phyloP scores from a whole-genome alignment of 2,329 filamentous ascomycete genomes.

The Venturiaceae sp. region DNA sequence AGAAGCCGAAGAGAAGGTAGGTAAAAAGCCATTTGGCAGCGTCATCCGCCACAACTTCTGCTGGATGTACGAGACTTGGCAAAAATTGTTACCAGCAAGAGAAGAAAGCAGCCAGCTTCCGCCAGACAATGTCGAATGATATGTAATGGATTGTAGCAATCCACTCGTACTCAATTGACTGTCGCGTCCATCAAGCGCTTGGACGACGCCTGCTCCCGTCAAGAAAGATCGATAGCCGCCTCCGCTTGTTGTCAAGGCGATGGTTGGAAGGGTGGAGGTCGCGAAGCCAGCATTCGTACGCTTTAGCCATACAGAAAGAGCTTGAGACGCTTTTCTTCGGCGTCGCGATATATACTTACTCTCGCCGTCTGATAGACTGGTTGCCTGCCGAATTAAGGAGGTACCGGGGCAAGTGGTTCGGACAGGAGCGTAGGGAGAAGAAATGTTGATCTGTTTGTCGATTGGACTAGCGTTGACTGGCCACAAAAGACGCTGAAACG shows the following conservation, averaged over 20 bases:
- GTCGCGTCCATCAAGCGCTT: slow-evolving; percentile 34
- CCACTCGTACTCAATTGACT: slow-evolving; percentile 28
- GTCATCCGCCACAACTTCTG: slow-evolving; percentile 30
- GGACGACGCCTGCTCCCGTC: slow-evolving; percentile 28
- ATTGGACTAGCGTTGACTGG: no score
- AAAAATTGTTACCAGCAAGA: slow-evolving; percentile 35
- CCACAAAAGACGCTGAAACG: no score
- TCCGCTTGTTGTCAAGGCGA: slow-evolving; percentile 33
- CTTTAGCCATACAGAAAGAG: background rate
- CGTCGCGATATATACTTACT: background rate
- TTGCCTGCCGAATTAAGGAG: background rate
- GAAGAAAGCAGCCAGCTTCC: slow-evolving; percentile 37
- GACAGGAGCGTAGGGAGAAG: no score
- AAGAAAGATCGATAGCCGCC: slow-evolving; percentile 33
- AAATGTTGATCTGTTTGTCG: no score
- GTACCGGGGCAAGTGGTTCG: background rate
- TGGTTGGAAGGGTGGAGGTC: slow-evolving; percentile 26
- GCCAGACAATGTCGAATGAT: slow-evolving; percentile 35
- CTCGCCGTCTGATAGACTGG: background rate
- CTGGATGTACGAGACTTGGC: slow-evolving; percentile 30
- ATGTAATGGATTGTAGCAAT: slow-evolving; percentile 35
- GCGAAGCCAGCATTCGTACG: slow-evolving; percentile 15
- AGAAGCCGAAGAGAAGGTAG: slow-evolving; percentile 21
- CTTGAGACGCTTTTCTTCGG: background rate
- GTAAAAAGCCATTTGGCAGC: slow-evolving; percentile 26